Evolutionary conservation across 1,139 yeast species (phyloP), one percentile per base, ranked within the genome.

Genomic region (Taphrina populina): DNA sequence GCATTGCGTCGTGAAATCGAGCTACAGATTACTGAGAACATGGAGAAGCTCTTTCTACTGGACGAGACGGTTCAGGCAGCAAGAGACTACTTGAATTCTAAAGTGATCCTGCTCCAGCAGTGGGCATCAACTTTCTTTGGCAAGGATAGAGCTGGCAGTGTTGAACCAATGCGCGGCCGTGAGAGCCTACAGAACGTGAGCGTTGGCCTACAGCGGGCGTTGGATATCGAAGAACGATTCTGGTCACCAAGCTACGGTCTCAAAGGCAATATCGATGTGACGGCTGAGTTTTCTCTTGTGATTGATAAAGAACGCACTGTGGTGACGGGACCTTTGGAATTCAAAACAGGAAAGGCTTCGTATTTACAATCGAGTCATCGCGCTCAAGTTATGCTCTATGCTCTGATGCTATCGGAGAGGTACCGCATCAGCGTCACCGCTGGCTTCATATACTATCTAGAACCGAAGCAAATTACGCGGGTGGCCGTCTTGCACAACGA

Each of bases 181-280:
- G 49, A 59, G 10, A 56, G 56, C 1, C 11, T 29, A 15, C 54
- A 32, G 6, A 33, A 40, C 10, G 54, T 49, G 21, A 30, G 46
- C 10, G 52, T 70, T 23, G 63, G 84, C 0, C 81, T 84, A 0
- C 75, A 78, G 11, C 81, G 83, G 56, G 79, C 88, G 3, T 71
- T 88, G 36, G 95, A 87, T 66, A 79, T 87, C 17, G 99, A 92
- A 67, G 97, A 92, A 65, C 86, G 83, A 63, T 82, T 92, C 19
- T 83, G 95, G 87, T 87, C 96, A 0, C 96, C 96, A 0, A 77
- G 80, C 65, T 88, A 78, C 72, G 99, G 99, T 0, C 70, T 94
- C n/a, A 82, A 87, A 62, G 99, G 99, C 0, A 80, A 83, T 64
- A 80, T 90, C 13, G 99, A 92, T 70, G 96, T 84, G 1, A 86